Percentiles rank a stretch among this genome's conserved stretches.
phyloP scores from a whole-genome alignment of 768 basidiomycete species.

The Dioszegia hungarica region DNA sequence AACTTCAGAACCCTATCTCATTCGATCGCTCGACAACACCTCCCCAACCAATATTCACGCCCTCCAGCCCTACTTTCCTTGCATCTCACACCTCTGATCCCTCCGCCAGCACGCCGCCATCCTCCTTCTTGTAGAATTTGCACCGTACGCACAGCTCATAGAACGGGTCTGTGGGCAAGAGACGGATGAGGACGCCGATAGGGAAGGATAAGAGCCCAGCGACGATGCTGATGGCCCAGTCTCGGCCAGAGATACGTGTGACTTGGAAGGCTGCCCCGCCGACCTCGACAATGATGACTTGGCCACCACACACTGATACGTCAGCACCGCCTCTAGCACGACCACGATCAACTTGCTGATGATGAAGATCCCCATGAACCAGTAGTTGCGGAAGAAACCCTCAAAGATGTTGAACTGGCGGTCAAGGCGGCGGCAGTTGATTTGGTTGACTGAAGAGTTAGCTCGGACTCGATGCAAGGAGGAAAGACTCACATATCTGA shows the following conservation, averaged over 20 bases:
- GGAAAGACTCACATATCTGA: slow-evolving; percentile 65
- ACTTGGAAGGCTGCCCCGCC: slow-evolving; percentile 91
- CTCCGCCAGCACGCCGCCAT: too few species aligned
- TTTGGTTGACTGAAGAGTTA: slow-evolving; percentile 60
- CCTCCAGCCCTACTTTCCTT: too few species aligned
- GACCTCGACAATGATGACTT: slow-evolving; percentile 82
- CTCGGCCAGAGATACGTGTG: slow-evolving; percentile 66
- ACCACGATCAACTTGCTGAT: too few species aligned
- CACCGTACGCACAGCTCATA: too few species aligned
- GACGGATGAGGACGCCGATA: slow-evolving; percentile 72
- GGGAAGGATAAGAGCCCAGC: slow-evolving; percentile 84
- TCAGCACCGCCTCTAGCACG: too few species aligned
- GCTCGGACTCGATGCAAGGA: too few species aligned
- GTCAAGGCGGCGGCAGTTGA: slow-evolving; percentile 86
- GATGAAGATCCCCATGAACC: slow-evolving; percentile 75
- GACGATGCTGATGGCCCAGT: slow-evolving; percentile 90
- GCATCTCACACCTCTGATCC: too few species aligned
- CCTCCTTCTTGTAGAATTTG: too few species aligned
- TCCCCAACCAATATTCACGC: too few species aligned
- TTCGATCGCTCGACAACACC: too few species aligned
- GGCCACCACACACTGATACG: slow-evolving; percentile 79
- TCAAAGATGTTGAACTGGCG: slow-evolving; percentile 81
- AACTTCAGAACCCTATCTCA: too few species aligned
- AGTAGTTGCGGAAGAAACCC: slow-evolving; percentile 70
- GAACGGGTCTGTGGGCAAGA: slow-evolving; percentile 73